Evolutionary conservation across 2,329 filamentous ascomycete species (phyloP).

Genomic region (Botrytis squamosa): DNA sequence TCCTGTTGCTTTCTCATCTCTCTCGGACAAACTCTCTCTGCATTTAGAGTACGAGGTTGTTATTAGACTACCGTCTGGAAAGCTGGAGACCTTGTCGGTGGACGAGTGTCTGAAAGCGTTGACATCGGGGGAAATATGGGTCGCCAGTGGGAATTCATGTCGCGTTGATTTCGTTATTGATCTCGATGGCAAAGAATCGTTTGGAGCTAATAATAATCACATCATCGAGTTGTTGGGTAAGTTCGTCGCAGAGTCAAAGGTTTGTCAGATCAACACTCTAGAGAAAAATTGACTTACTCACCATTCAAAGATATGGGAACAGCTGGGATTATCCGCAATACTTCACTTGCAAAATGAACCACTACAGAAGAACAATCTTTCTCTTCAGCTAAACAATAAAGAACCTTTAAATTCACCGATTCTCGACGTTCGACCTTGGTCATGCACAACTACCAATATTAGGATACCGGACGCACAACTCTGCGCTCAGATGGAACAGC

Average conservation of each 20-base stretch:
- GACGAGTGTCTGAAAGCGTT: conserved; percentile 24
- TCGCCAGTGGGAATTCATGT: conserved; percentile 28
- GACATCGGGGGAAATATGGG: conserved; percentile 33
- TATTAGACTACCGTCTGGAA: conserved; percentile 18
- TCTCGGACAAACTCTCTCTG: conserved; percentile 25
- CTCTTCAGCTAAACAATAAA: conserved; percentile 28
- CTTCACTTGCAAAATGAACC: conserved; percentile 13
- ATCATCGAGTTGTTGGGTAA: conserved; percentile 27
- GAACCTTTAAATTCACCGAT: conserved; percentile 10
- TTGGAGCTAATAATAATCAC: neutral
- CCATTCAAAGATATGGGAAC: conserved; percentile 32
- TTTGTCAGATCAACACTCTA: conserved; percentile 18
- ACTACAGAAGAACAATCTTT: conserved; percentile 17
- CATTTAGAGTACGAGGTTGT: conserved; percentile 21
- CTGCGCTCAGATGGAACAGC: conserved; percentile 26
- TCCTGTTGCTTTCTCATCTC: conserved; percentile 23
- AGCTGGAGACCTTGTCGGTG: conserved; percentile 3
- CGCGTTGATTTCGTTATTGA: conserved; percentile 28
- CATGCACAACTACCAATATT: conserved; percentile 23
- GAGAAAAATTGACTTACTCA: conserved; percentile 15
- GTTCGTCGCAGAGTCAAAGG: conserved; percentile 30
- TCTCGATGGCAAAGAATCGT: conserved; percentile 24
- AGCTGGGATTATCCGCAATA: conserved; percentile 30
- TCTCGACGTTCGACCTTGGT: neutral
- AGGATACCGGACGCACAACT: conserved; percentile 26